These are phyloP conservation scores for Firmiana major DNA, from an alignment of 345 rosid species.

Conservation along the genomic window DNA sequence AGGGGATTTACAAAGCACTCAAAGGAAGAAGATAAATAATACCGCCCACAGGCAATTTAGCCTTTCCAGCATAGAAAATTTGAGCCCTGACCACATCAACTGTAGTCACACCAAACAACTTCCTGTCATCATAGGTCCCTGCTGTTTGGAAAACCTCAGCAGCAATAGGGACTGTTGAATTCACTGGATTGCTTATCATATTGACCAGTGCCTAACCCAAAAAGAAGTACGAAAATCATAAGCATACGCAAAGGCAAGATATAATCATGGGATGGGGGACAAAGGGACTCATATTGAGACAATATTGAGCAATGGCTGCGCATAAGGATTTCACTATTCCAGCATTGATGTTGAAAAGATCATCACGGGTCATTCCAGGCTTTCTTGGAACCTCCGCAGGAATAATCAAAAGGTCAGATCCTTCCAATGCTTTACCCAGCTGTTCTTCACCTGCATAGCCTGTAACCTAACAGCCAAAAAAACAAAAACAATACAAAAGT, in stretches of 20 bases:
- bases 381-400: slow-evolving; percentile 17
- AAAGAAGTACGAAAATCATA: not conserved
- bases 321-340: slow-evolving; percentile 52
- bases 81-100: slow-evolving; percentile 77
- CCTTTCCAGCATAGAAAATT: slow-evolving; percentile 75
- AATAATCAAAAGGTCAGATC: slow-evolving; percentile 58
- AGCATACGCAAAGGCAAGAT: not conserved
- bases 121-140: slow-evolving; percentile 66
- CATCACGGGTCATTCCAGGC: too few relatives aligned
- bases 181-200: slow-evolving; percentile 77
- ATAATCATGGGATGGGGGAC: not conserved
- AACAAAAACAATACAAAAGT: too few relatives aligned
- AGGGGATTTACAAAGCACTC: not conserved
- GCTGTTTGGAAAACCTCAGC: slow-evolving; percentile 76
- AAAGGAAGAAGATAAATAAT: not conserved
- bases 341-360: slow-evolving; percentile 14
- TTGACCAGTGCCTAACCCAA: slow-evolving; percentile 51
- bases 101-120: slow-evolving; percentile 67
- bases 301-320: slow-evolving; percentile 55
- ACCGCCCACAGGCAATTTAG: not conserved
- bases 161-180: slow-evolving; percentile 78
- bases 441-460: slow-evolving; percentile 44
- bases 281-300: slow-evolving; percentile 41
- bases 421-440: slow-evolving; percentile 41
- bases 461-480: slow-evolving; percentile 23